A percentile compares a stretch with the other conserved stretches of the same genome.
Conservation (phyloP, 2,329 filamentous ascomycete genomes). For the Phialophora chinensis region DNA sequence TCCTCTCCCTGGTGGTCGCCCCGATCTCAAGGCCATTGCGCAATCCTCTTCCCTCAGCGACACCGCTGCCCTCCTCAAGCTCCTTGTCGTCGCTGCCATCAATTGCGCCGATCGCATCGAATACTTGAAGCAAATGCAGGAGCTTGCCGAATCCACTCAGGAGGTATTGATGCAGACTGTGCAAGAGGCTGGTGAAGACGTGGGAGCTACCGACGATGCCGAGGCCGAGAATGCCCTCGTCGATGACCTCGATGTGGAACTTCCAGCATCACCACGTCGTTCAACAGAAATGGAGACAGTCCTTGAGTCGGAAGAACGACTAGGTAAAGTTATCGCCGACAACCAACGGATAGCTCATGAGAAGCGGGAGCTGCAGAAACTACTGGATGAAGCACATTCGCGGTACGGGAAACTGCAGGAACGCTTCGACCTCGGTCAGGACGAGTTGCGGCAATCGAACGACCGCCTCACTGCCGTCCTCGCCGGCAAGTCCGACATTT, state of each 20-base stretch:
- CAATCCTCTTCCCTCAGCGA: slow-evolving; percentile 52
- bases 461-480: slow-evolving; percentile 60
- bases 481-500: slow-evolving; percentile 52
- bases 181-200: slow-evolving; percentile 51
- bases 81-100: slow-evolving; percentile 68
- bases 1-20: slow-evolving; percentile 50
- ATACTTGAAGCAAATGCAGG: slow-evolving; percentile 59
- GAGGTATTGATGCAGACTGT: slow-evolving; percentile 55
- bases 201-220: slow-evolving; percentile 41
- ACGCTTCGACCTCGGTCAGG: slow-evolving; percentile 55
- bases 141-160: slow-evolving; percentile 51
- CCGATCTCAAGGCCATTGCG: slow-evolving; percentile 55
- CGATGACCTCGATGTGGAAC: slow-evolving; percentile 12
- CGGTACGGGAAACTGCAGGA: slow-evolving; percentile 63
- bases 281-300: slow-evolving; percentile 48
- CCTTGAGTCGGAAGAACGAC: slow-evolving; percentile 55
- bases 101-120: slow-evolving; percentile 62
- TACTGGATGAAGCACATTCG: slow-evolving; percentile 61
- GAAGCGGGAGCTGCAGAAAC: slow-evolving; percentile 56
- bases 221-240: slow-evolving; percentile 11
- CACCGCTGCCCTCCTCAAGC: slow-evolving; percentile 63
- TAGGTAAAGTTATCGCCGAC: slow-evolving; percentile 56
- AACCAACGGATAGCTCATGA: slow-evolving; percentile 65
- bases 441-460: slow-evolving; percentile 53
- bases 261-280: slow-evolving; percentile 26